A percentile compares a stretch with the other conserved stretches of the same genome.
These are phyloP conservation scores for Ophiostoma sp. DNA, from an alignment of 2,329 filamentous ascomycete species.

Conservation along the genomic window DNA sequence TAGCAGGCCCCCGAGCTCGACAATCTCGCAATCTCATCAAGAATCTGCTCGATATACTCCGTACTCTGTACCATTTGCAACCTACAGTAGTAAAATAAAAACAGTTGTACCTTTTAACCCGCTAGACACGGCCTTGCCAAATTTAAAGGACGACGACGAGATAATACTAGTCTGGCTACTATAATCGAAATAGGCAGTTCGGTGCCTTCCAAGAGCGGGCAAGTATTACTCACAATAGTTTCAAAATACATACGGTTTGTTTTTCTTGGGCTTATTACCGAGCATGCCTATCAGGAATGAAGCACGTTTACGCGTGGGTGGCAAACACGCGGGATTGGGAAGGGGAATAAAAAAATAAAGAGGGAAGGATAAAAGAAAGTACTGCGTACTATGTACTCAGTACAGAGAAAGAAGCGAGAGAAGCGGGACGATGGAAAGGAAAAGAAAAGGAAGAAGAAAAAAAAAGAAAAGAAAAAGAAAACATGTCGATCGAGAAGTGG, in stretches of 20 bases:
- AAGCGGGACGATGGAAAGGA: neutral
- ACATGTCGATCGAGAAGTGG: neutral
- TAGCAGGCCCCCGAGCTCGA: conserved; percentile 7
- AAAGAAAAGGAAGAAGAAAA: neutral
- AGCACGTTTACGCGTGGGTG: conserved; percentile 9
- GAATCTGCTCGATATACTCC: neutral
- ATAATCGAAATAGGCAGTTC: neutral
- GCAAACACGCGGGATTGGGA: neutral
- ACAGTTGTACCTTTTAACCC: conserved; percentile 7
- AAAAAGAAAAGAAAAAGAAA: neutral
- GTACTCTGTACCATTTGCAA: too few relatives aligned
- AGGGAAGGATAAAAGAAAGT: neutral
- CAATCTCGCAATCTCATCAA: neutral
- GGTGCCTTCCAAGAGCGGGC: neutral
- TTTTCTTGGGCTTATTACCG: neutral
- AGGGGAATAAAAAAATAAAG: neutral
- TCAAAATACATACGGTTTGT: neutral
- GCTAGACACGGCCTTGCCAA: neutral
- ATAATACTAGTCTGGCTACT: neutral
- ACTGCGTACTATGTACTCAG: too few relatives aligned
- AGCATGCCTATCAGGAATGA: neutral
- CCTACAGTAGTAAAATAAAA: too few relatives aligned
- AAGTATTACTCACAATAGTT: neutral
- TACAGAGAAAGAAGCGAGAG: neutral
- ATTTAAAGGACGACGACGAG: neutral